Conservation (phyloP, 2,329 filamentous ascomycete species). For the Hymenoscyphus albidus region DNA sequence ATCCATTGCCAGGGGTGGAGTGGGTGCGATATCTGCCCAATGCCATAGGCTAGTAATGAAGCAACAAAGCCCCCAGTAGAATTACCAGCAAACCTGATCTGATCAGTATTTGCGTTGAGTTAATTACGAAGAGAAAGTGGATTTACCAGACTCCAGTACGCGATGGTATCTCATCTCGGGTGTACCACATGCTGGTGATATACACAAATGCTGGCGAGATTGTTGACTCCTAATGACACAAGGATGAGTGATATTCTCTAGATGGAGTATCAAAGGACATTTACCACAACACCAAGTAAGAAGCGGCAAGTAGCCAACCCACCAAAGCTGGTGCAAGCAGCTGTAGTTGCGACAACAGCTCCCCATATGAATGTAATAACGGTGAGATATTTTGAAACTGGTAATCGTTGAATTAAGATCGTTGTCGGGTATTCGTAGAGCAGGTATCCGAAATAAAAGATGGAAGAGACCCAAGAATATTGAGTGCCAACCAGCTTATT, state of each 20-base stretch:
- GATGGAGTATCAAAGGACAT: neutral
- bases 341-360: slow-evolving; percentile 44
- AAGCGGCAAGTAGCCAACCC: slow-evolving; percentile 47
- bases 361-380: slow-evolving; percentile 35
- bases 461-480: slow-evolving; percentile 46
- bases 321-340: slow-evolving; percentile 48
- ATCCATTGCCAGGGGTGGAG: slow-evolving; percentile 54
- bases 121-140: neutral
- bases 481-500: slow-evolving; percentile 44
- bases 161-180: slow-evolving; percentile 52
- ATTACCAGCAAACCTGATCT: slow-evolving; percentile 49
- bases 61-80: slow-evolving; percentile 48
- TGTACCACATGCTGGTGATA: slow-evolving; percentile 45
- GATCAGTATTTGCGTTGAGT: neutral
- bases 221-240: slow-evolving; percentile 40
- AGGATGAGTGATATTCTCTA: neutral
- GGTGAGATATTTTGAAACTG: slow-evolving; percentile 51
- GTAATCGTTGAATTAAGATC: slow-evolving; percentile 50
- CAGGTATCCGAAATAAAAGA: slow-evolving; percentile 48
- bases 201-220: slow-evolving; percentile 53
- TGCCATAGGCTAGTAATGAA: slow-evolving; percentile 50
- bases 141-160: slow-evolving; percentile 50
- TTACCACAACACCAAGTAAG: slow-evolving; percentile 47
- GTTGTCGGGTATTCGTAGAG: slow-evolving; percentile 37
- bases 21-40: slow-evolving; percentile 48